These are phyloP conservation scores for Nicotiana benthamiana DNA, from an alignment of 257 asterid genomes.

Conservation along the genomic window DNA sequence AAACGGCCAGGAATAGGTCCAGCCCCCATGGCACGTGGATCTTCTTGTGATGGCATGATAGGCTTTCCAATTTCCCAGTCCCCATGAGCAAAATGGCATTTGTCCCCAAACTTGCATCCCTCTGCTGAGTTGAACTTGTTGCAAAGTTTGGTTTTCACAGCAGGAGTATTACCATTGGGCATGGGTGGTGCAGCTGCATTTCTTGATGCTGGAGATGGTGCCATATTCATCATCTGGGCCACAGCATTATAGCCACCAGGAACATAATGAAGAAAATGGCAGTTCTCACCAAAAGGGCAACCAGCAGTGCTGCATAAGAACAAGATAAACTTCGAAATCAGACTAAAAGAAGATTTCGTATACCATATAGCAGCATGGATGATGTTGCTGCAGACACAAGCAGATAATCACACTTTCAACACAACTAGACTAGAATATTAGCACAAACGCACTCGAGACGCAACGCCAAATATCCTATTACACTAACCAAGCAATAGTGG, in stretches of 20 bases:
- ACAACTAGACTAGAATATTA: neutral
- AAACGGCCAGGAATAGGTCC: constrained; percentile 43
- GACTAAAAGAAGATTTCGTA: neutral
- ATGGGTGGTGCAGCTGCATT: constrained; percentile 24
- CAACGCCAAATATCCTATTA: neutral
- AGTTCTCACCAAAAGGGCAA: constrained; percentile 64
- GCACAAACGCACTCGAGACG: neutral
- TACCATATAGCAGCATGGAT: neutral
- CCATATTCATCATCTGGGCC: constrained; percentile 76
- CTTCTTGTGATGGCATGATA: constrained; percentile 38
- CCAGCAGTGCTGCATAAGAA: constrained; percentile 53
- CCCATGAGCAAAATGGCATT: constrained; percentile 90
- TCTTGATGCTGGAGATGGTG: constrained; percentile 49
- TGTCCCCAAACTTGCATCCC: constrained; percentile 88
- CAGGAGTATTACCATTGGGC: constrained; percentile 46
- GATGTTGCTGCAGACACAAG: neutral
- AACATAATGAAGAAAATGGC: constrained; percentile 85
- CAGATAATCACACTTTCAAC: neutral
- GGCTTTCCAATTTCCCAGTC: constrained; percentile 85
- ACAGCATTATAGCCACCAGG: constrained; percentile 88
- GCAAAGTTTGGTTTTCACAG: constrained; percentile 66
- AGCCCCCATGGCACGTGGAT: constrained; percentile 39
- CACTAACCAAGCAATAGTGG: neutral
- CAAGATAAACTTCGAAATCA: neutral
- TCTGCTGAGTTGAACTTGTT: constrained; percentile 65